A percentile compares a stretch with the other conserved stretches of the same genome.
Conservation (phyloP, 805 yeast species). For the Candida tibetensis region DNA sequence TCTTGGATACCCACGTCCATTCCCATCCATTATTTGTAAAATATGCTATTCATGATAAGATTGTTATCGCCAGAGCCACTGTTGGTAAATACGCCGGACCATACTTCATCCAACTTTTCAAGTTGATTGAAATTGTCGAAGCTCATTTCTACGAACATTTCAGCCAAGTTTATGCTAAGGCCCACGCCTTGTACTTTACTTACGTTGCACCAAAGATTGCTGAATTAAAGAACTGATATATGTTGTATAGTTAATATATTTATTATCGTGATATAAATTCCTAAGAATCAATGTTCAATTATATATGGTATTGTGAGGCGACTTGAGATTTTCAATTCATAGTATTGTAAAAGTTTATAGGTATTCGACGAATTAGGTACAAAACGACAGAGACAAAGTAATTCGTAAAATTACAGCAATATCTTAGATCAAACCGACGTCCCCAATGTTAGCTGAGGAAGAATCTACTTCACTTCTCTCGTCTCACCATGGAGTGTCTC, state of each 20-base stretch:
- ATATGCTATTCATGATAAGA: constrained; percentile 28
- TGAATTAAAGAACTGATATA: not conserved
- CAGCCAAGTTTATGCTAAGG: constrained; percentile 16
- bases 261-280: not conserved
- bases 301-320: not conserved
- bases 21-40: constrained; percentile 34
- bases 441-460: too few species aligned
- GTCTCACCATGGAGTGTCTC: too few species aligned
- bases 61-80: constrained; percentile 19
- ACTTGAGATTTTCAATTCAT: too few species aligned
- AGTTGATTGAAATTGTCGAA: constrained; percentile 34
- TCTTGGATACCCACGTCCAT: constrained; percentile 37
- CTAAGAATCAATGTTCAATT: not conserved
- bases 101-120: constrained; percentile 28
- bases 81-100: constrained; percentile 30
- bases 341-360: too few species aligned
- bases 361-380: too few species aligned
- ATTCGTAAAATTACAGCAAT: too few species aligned
- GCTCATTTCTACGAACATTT: constrained; percentile 26
- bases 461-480: too few species aligned
- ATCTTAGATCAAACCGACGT: too few species aligned
- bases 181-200: constrained; percentile 18
- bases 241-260: not conserved
- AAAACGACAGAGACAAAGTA: too few species aligned
- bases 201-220: constrained; percentile 20